Base-by-base conservation (phyloP, 345 rosid species). In the Trapa incisa region DNA sequence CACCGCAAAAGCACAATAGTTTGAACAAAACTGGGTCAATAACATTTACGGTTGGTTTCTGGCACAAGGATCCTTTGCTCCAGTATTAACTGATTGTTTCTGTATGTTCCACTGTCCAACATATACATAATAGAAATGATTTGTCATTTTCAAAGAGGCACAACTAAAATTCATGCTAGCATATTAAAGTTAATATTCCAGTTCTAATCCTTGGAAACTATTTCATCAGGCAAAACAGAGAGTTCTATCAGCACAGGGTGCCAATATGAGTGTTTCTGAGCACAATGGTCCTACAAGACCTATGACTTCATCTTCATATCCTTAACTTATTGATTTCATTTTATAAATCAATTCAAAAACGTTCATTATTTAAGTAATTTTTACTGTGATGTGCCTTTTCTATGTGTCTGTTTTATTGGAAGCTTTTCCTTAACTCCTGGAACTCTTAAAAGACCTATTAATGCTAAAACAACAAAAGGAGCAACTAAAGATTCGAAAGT, bases 281-380 rank as follows among this genome's bases (percentile, higher is more conserved):
- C 85, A 86, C 52, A 80, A 87, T 57, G 89, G 88, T 64, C 76
- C 83, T 42, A 87, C 85, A 33, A 79, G 79, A 64, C 87, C 89
- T 47, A 78, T 69, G 70, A 73, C 80, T 42, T 75, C 87, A 75
- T 78, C 92, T 75, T 82, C 89, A 93, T 93, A 93, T 93, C 99
- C 99, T 90, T 90, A 68, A 11, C 38, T 67, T 68, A 33, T 47
- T 38, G 41, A 63, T 66, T 62, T 43, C 11, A 47, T 33, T 6
- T 61, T 14, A 3, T 32, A 17, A 15, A 39, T 69, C 4, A 42
- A 16, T 15, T 4, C 3, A 11, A 41, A 32, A 36, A 54, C 66
- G 43, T 64, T 65, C 72, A 61, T 56, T 64, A 50, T 11, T 4
- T 2, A 61, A 53, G 38, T 50, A 17, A 64, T 72, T 36, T 37